phyloP scores from a whole-genome alignment of 495 filamentous ascomycete genomes.

The Aspergillus incahuasiensis region DNA sequence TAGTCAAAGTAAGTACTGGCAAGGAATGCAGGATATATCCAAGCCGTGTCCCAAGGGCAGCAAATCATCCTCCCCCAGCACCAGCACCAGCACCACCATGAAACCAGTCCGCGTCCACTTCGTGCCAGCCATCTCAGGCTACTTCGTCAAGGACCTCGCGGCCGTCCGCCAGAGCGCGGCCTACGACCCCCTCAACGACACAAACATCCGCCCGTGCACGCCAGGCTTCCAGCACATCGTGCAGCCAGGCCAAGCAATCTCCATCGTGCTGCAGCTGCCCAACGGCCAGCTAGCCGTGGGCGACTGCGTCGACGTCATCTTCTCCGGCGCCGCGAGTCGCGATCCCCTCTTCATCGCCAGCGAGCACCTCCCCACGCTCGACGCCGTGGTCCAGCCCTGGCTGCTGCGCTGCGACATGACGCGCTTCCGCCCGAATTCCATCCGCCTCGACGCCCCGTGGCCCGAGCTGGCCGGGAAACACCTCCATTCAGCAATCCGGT shows the following conservation, averaged over 20 bases:
- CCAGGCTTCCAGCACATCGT: conserved; percentile 7
- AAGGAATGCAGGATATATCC: too few species aligned
- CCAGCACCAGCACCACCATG: too few species aligned
- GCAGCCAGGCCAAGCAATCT: conserved; percentile 8
- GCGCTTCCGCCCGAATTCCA: conserved; percentile 3
- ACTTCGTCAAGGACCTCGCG: conserved; percentile 10
- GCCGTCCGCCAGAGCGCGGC: conserved; percentile 3
- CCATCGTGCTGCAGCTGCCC: conserved; percentile 6
- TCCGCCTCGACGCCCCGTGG: conserved; percentile 1
- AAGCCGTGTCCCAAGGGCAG: too few species aligned
- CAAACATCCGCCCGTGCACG: conserved; percentile 4
- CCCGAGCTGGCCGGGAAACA: neutral
- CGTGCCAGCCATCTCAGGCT: conserved; percentile 4
- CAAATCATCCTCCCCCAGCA: too few species aligned
- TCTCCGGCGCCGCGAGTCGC: conserved; percentile 7
- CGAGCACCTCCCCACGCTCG: conserved; percentile 2
- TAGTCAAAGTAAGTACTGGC: too few species aligned
- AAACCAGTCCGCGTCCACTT: neutral
- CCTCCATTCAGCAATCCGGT: conserved; percentile 9
- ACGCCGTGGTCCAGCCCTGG: conserved; percentile 7
- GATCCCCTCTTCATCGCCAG: conserved; percentile 5
- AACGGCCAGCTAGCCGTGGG: conserved; percentile 3
- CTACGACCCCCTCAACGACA: conserved; percentile 7
- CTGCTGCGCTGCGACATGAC: conserved; percentile 8
- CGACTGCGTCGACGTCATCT: conserved; percentile 11